Base-by-base conservation (phyloP, 495 filamentous ascomycete species). In the Gamarada debralockiae region DNA sequence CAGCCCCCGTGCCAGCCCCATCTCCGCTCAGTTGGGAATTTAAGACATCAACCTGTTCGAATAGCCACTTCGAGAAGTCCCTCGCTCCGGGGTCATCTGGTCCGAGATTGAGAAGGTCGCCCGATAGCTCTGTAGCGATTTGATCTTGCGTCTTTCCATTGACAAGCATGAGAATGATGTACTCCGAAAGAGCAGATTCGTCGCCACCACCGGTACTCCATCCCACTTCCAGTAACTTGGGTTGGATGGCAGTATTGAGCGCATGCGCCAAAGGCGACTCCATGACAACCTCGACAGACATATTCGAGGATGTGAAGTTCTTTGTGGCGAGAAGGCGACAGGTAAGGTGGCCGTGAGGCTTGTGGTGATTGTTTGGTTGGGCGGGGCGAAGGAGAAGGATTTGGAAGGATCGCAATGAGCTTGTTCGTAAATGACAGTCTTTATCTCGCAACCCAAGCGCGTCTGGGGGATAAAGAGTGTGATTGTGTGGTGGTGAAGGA, bases 161-260 rank as follows among this genome's bases (percentile, higher is more conserved):
- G 52, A 86, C 89, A 24, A 98, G 79, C 92, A 97, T 97, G 48
- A 96, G 77, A 40, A 96, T 86, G 56, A 98, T 92, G 67, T 97
- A 98, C 70, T 98, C 93, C 37, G 89, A 85, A 52, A 98, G 77
- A 12, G 90, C 87, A 14, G 86, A 83, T 62, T 89, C 92, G 63
- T 92, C 89, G 23, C 39, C 45, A 52, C 82, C 85, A 37, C 85
- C 87, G 39, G 84, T 81, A 38, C 82, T 87, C 93, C 92, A 97
- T 51, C 90, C 91, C 51, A 92, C 85, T 67, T 98, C 92, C n/a
- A 90, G 83, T 59, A 98, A 71, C 70, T 97, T 97, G n/a, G 87
- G 85, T 66, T 92, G 88, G 46, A 96, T 88, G 36, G 79, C 84
- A 67, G 73, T 74, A 62, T 84, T 86, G 39, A 98, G 77, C 27